Base-by-base conservation (phyloP, 257 asterid species). In the Solanum chilense region DNA sequence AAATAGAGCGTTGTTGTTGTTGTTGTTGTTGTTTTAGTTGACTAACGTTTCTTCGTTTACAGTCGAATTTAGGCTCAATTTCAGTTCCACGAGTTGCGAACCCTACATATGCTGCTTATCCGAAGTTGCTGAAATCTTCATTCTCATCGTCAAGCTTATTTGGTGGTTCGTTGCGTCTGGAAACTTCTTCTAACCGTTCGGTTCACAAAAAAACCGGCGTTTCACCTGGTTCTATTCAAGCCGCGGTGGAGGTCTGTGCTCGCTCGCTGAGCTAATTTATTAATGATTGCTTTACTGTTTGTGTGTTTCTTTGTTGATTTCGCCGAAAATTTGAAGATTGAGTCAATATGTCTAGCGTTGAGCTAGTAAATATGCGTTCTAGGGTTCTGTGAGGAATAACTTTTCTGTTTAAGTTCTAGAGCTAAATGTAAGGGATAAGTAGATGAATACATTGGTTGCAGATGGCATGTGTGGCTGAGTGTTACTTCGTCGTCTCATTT, bases 41-140 rank as follows among this genome's bases (percentile, higher is more conserved):
- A 29, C 60, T 20, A 84, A 2, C 37, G 73, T 80, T 44, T 84
- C 41, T 31, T 66, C 49, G 77, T 58, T 64, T 66, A 70, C 93
- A 96, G 99, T 91, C 96, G 85, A 94, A 92, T 74, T 87, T 94
- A 33, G 89, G 95, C 88, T 90, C 94, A 84, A 86, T 92, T 89
- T 89, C 96, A 78, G 92, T 91, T 91, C 92, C 96, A 9, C 77
- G 92, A 83, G 47, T 82, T 29, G 20, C 89, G 56, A 82, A 56
- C 86, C 70, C 90, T 18, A 44, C 85, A 39, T 88, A 92, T 88
- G 88, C 92, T 88, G 88, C 90, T 66, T 86, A 88, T 83, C 66
- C 87, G 37, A 90, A 88, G 89, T 85, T 87, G 60, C 82, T 87
- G 52, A 91, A 88, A 83, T 86, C 92, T 33, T 84, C 94, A 49